Evolutionary conservation across 345 rosid species (phyloP).

Genomic region (Aurinia saxatilis): DNA sequence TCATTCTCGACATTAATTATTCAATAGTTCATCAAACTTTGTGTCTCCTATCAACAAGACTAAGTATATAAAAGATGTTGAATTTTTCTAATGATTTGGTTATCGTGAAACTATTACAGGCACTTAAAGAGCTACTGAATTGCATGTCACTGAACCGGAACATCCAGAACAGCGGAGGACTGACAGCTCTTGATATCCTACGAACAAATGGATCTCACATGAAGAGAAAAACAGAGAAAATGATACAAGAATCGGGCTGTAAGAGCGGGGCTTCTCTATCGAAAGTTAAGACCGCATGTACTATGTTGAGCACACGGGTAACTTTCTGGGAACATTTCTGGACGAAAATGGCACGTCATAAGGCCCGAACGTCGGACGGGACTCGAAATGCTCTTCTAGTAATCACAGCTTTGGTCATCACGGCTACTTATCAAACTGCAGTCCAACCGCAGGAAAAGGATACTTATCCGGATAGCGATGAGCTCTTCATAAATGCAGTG

Average conservation of each 20-base stretch:
- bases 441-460: background rate
- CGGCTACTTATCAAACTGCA: constrained; percentile 2
- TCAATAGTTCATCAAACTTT: no score
- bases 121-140: constrained; percentile 3
- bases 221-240: background rate
- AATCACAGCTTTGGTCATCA: constrained; percentile 19
- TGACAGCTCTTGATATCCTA: constrained; percentile 14
- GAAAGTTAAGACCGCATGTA: background rate
- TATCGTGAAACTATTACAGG: constrained; percentile 10
- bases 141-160: constrained; percentile 11
- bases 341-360: background rate
- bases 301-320: background rate
- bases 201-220: background rate
- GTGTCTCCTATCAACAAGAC: no score
- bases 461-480: no score
- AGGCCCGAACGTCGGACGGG: background rate
- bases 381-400: constrained; percentile 25
- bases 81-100: background rate
- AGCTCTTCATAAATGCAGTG: no score
- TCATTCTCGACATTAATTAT: no score
- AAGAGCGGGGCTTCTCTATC: background rate
- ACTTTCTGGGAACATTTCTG: background rate
- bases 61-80: no score
- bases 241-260: background rate
- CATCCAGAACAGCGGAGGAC: background rate